Percentiles rank a stretch among this genome's conserved stretches.
These are phyloP conservation scores for Paracamarosporium sp. DNA, from an alignment of 2,329 filamentous ascomycete species.

Conservation along the genomic window DNA sequence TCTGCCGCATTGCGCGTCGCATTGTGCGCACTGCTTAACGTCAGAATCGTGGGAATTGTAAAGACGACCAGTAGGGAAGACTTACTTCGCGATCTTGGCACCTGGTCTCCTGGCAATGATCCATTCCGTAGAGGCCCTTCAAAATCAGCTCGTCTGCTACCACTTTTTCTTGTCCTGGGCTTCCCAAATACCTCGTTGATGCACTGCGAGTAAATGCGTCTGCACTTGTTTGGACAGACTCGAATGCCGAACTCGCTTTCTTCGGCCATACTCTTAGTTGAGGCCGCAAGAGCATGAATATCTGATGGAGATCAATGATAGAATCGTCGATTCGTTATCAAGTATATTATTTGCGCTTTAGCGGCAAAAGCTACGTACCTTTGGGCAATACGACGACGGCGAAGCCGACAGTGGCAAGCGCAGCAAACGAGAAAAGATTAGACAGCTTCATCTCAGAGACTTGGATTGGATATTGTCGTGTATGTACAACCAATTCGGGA, in stretches of 20 bases:
- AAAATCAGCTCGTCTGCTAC: neutral
- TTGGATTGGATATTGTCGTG: neutral
- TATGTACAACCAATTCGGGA: neutral
- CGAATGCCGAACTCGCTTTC: neutral
- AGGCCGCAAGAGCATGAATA: too few species aligned
- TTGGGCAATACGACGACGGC: neutral
- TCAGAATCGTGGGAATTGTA: neutral
- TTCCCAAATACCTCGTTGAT: neutral
- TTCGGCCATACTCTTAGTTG: too few species aligned
- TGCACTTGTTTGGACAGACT: neutral
- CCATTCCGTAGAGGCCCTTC: neutral
- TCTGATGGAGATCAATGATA: neutral
- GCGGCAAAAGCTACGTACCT: neutral
- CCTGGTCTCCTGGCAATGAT: neutral
- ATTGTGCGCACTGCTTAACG: neutral
- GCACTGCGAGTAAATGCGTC: neutral
- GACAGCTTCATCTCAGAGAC: conserved; percentile 13
- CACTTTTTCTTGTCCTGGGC: neutral
- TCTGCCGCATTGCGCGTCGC: neutral
- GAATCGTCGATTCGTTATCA: neutral
- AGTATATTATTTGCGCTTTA: neutral
- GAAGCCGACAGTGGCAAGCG: conserved; percentile 2
- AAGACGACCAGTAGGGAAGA: neutral
- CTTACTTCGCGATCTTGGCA: neutral
- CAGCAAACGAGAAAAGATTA: conserved; percentile 1